These are phyloP conservation scores for Penicillium verhagenii DNA, from an alignment of 495 filamentous ascomycete genomes.

Conservation along the genomic window DNA sequence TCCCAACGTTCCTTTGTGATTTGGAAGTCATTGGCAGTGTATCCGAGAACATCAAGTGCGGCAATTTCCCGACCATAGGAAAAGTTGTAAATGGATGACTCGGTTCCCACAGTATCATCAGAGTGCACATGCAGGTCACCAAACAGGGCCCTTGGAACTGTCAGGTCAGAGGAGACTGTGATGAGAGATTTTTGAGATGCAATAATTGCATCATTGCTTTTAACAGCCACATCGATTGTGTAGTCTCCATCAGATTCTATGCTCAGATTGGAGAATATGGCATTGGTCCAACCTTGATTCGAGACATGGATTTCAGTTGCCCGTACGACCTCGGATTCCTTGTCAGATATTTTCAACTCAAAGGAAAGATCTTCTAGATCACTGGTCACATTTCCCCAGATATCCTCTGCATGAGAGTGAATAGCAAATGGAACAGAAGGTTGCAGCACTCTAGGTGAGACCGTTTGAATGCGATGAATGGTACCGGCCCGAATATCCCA, in stretches of 20 bases:
- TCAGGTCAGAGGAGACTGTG: slow-evolving; percentile 6
- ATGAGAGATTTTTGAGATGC: background rate
- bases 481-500: slow-evolving; percentile 12
- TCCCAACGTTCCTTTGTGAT: slow-evolving; percentile 26
- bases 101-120: slow-evolving; percentile 27
- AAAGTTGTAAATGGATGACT: slow-evolving; percentile 24
- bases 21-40: slow-evolving; percentile 33
- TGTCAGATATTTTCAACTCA: background rate
- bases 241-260: slow-evolving; percentile 8
- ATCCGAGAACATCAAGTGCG: slow-evolving; percentile 26
- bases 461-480: slow-evolving; percentile 3
- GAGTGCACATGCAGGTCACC: slow-evolving; percentile 30
- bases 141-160: slow-evolving; percentile 19
- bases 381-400: slow-evolving; percentile 20
- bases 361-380: background rate
- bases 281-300: slow-evolving; percentile 14
- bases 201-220: slow-evolving; percentile 1
- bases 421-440: slow-evolving; percentile 8
- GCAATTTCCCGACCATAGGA: slow-evolving; percentile 24
- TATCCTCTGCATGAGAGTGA: slow-evolving; percentile 18
- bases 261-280: slow-evolving; percentile 5
- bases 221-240: background rate
- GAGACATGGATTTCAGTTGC: background rate
- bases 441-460: slow-evolving; percentile 5
- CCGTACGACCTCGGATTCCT: background rate